Conservation (phyloP, 179 eudicot genomes). For the Spergularia azorica region DNA sequence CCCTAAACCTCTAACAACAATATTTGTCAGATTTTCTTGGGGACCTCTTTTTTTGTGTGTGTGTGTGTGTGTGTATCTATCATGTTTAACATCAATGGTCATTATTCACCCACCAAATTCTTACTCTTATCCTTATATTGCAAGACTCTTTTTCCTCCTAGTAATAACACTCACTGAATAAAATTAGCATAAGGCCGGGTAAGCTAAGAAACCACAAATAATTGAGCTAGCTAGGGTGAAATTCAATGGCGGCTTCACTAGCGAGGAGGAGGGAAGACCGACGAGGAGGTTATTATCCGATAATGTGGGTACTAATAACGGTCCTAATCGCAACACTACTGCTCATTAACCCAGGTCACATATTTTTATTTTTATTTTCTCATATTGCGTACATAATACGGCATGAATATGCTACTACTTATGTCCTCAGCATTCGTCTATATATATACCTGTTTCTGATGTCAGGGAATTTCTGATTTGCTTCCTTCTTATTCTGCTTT, state of each 20-base stretch:
- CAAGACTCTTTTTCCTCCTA: not conserved
- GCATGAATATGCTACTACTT: not conserved
- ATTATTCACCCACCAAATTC: conserved; percentile 21
- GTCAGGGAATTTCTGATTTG: conserved; percentile 15
- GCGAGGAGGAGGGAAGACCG: not conserved
- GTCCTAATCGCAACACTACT: conserved; percentile 16
- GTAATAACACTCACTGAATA: conserved; percentile 4
- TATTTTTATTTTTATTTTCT: not conserved
- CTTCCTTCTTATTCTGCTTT: too few species aligned
- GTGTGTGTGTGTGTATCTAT: not conserved
- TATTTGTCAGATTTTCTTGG: conserved; percentile 8
- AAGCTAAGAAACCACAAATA: not conserved
- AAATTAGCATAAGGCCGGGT: not conserved
- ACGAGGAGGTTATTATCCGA: not conserved
- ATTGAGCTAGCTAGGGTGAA: not conserved
- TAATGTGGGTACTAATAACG: conserved; percentile 13
- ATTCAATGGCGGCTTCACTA: conserved; percentile 10
- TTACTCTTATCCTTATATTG: conserved; percentile 18
- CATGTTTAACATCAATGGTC: conserved; percentile 26
- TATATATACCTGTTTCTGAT: not conserved
- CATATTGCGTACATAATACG: conserved; percentile 5
- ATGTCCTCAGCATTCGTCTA: not conserved
- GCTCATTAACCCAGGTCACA: conserved; percentile 27
- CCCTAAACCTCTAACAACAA: not conserved
- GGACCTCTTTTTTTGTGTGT: conserved; percentile 15